Evolutionary conservation across 2,329 filamentous ascomycete genomes (phyloP).

Genomic region (Claviceps sp.): DNA sequence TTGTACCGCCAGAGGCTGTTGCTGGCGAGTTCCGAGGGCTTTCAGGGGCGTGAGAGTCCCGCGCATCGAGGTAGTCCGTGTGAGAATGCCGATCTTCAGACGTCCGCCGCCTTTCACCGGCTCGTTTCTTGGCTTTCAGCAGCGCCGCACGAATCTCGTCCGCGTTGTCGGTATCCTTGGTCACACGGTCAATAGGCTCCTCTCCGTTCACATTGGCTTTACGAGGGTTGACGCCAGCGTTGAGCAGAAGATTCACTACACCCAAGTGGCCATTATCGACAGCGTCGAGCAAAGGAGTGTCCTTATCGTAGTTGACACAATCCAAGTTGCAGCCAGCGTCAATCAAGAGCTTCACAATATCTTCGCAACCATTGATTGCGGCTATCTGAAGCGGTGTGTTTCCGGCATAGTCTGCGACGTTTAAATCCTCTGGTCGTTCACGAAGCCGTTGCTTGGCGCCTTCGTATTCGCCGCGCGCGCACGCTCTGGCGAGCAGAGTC

Average conservation of each 20-base stretch:
- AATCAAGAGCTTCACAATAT: constrained; percentile 80
- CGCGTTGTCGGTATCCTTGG: constrained; percentile 61
- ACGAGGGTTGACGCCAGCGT: constrained; percentile 80
- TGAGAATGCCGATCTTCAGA: constrained; percentile 43
- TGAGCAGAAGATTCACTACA: constrained; percentile 72
- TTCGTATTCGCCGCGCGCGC: constrained; percentile 72
- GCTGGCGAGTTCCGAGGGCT: constrained; percentile 46
- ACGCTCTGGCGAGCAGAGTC: constrained; percentile 79
- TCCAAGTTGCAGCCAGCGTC: constrained; percentile 75
- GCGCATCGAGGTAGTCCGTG: constrained; percentile 31
- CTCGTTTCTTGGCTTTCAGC: constrained; percentile 43
- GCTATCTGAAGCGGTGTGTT: constrained; percentile 94
- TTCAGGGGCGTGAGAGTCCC: constrained; percentile 41
- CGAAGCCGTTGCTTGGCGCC: constrained; percentile 59
- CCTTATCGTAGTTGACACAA: constrained; percentile 65
- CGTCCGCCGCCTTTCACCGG: constrained; percentile 38
- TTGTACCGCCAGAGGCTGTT: constrained; percentile 21
- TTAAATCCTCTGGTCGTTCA: constrained; percentile 75
- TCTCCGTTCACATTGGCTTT: constrained; percentile 86
- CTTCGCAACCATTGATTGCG: constrained; percentile 69
- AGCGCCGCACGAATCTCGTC: constrained; percentile 62
- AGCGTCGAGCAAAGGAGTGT: constrained; percentile 89
- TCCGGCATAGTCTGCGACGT: constrained; percentile 85
- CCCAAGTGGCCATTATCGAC: constrained; percentile 89
- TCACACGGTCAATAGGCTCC: constrained; percentile 76